These are phyloP conservation scores for Heritiera littoralis DNA, from an alignment of 345 rosid genomes.

Conservation along the genomic window DNA sequence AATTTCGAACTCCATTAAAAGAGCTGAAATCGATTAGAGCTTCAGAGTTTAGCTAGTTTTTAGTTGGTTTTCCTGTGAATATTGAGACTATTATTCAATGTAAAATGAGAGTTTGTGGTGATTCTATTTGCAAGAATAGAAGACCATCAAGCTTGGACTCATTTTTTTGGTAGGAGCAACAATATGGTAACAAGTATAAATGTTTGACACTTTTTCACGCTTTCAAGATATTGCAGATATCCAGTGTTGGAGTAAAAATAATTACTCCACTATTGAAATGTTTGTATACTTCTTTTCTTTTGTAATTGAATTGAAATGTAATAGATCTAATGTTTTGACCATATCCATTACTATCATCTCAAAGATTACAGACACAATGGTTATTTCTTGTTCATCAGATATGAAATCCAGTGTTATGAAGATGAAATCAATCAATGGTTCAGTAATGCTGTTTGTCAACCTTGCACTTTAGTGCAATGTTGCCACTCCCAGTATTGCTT, in stretches of 20 bases:
- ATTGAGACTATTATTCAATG: background rate
- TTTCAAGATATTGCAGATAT: background rate
- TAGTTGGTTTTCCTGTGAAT: background rate
- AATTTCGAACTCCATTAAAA: background rate
- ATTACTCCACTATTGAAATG: background rate
- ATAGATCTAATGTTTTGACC: background rate
- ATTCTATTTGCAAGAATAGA: background rate
- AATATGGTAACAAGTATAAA: background rate
- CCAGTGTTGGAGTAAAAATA: background rate
- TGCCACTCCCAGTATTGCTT: constrained; percentile 37
- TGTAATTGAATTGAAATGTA: background rate
- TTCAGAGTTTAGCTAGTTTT: background rate
- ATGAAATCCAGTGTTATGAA: constrained; percentile 49
- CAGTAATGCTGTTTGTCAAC: constrained; percentile 68
- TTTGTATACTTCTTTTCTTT: background rate
- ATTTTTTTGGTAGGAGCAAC: background rate
- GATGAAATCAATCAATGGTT: constrained; percentile 73
- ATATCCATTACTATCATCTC: background rate
- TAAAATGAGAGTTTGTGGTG: background rate
- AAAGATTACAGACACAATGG: background rate
- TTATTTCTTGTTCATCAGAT: constrained; percentile 42
- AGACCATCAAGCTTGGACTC: background rate
- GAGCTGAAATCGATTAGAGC: background rate
- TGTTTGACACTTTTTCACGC: background rate
- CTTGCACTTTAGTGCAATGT: constrained; percentile 62